These are phyloP conservation scores for Exophiala oligosperma DNA, from an alignment of 2,329 filamentous ascomycete genomes.

Conservation along the genomic window DNA sequence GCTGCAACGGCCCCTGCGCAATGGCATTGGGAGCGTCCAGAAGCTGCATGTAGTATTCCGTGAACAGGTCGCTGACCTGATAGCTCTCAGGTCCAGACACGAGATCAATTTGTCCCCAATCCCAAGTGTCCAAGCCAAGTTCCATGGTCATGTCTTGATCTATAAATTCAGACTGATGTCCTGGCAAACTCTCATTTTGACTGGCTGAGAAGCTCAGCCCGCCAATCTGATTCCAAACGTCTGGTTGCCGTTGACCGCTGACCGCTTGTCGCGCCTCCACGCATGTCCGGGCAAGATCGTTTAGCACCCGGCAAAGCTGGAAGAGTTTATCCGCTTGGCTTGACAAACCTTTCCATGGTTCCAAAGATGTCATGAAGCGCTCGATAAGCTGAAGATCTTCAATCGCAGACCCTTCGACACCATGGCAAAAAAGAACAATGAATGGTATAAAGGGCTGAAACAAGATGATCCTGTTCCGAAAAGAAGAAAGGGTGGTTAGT, in stretches of 20 bases:
- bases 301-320: constrained; percentile 54
- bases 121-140: no score
- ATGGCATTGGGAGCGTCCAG: no score
- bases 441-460: constrained; percentile 52
- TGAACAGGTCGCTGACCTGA: no score
- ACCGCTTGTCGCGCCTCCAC: background rate
- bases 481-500: background rate
- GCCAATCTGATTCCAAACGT: no score
- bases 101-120: no score
- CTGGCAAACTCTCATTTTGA: no score
- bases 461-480: constrained; percentile 36
- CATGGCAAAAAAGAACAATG: constrained; percentile 51
- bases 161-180: no score
- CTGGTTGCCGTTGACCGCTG: background rate
- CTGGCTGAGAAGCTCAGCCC: no score
- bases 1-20: no score
- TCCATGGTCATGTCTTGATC: no score
- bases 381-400: constrained; percentile 57
- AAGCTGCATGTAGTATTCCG: no score
- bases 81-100: no score
- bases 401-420: constrained; percentile 52
- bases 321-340: constrained; percentile 62
- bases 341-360: constrained; percentile 53
- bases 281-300: background rate
- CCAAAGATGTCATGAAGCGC: constrained; percentile 58